Conservation (phyloP, 1,284 basidiomycete genomes). For the Erythrobasidium hasegawianum region DNA sequence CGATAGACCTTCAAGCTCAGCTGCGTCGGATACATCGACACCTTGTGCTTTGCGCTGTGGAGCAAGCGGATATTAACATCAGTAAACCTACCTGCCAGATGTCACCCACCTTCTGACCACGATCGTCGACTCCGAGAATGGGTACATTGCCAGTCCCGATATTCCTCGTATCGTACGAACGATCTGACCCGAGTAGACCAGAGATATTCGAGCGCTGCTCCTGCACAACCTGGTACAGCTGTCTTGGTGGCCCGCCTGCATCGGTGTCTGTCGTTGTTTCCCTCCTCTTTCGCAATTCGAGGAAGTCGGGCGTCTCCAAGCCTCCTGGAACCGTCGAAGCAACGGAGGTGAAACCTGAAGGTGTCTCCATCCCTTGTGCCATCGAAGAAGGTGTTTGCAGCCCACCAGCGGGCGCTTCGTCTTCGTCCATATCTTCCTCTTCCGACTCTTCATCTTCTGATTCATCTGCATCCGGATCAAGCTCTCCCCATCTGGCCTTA, state of each 20-base stretch:
- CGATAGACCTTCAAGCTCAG: constrained; percentile 78
- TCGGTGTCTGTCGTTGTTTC: constrained; percentile 51
- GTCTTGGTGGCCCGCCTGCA: constrained; percentile 38
- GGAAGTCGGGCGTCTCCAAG: constrained; percentile 92
- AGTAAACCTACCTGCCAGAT: too few species aligned
- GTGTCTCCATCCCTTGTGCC: constrained; percentile 70
- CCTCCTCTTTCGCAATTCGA: constrained; percentile 83
- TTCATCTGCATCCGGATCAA: constrained; percentile 85
- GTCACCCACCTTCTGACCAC: constrained; percentile 73
- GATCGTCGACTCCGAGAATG: constrained; percentile 78
- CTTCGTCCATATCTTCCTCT: constrained; percentile 63
- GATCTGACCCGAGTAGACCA: constrained; percentile 92
- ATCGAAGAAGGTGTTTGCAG: constrained; percentile 75
- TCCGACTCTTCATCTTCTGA: constrained; percentile 60
- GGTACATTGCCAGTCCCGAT: constrained; percentile 56
- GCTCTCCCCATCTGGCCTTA: constrained; percentile 82
- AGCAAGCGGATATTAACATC: too few species aligned
- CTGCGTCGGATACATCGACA: constrained; percentile 83
- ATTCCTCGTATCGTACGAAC: constrained; percentile 75
- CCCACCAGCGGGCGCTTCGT: constrained; percentile 64
- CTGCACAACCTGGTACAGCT: constrained; percentile 71
- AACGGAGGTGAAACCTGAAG: constrained; percentile 87
- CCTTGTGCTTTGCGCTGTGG: constrained; percentile 62
- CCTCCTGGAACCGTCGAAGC: constrained; percentile 93
- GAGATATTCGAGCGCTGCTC: constrained; percentile 81